phyloP scores from a whole-genome alignment of 2,329 filamentous ascomycete species.

The Paraphoma sp. region DNA sequence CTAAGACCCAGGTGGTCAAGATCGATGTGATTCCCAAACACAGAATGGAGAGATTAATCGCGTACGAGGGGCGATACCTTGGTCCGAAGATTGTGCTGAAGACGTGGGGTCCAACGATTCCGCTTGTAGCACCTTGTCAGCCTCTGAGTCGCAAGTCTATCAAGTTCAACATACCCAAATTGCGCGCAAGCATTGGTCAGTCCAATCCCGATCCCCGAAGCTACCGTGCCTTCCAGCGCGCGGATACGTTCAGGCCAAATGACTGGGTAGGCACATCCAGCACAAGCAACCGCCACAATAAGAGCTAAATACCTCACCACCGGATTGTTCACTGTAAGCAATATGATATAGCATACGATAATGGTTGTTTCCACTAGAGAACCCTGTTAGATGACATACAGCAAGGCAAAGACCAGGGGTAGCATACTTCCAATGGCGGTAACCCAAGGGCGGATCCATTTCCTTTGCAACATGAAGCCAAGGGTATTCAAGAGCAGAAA shows the following conservation, averaged over 20 bases:
- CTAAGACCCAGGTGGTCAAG: slow-evolving; percentile 18
- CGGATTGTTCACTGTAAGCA: slow-evolving; percentile 21
- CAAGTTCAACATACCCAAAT: slow-evolving; percentile 14
- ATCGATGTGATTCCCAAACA: slow-evolving; percentile 23
- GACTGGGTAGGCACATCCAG: slow-evolving; percentile 25
- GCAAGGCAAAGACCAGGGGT: no score
- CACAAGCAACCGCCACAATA: slow-evolving; percentile 23
- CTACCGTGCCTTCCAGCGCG: slow-evolving; percentile 24
- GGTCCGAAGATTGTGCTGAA: slow-evolving; percentile 28
- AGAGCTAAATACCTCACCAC: slow-evolving; percentile 23
- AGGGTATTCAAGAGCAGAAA: slow-evolving; percentile 24
- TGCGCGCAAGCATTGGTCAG: slow-evolving; percentile 28
- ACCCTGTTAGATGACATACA: neutral
- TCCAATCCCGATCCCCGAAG: slow-evolving; percentile 26
- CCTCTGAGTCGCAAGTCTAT: neutral
- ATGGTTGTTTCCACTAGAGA: slow-evolving; percentile 17
- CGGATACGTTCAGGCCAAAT: slow-evolving; percentile 28
- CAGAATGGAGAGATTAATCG: slow-evolving; percentile 25
- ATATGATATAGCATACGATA: slow-evolving; percentile 25
- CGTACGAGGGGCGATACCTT: slow-evolving; percentile 22
- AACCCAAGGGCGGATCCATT: slow-evolving; percentile 25
- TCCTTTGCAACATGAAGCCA: slow-evolving; percentile 25
- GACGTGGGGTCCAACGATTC: slow-evolving; percentile 26
- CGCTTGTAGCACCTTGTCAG: slow-evolving; percentile 8
- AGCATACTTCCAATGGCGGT: slow-evolving; percentile 21